Evolutionary conservation across 2,329 filamentous ascomycete species (phyloP), one percentile per base, ranked within the genome.

Genomic region (Aspergillus oerlinghausenensis): DNA sequence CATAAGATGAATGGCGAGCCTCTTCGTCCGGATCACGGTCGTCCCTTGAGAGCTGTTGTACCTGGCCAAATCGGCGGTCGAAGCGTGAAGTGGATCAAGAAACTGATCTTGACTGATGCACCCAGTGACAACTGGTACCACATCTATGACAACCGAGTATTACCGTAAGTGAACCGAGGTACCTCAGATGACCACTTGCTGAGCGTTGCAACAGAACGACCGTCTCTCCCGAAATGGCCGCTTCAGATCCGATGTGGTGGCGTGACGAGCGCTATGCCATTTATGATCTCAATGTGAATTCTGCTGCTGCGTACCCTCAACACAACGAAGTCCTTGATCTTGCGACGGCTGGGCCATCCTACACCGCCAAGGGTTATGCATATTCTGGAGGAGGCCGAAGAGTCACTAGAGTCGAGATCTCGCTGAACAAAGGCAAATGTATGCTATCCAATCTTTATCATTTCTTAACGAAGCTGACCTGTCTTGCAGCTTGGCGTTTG

Each of bases 111-210:
- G 51, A 93, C 91, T 0, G 83, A 86, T 9, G 79, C 81, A 25
- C 91, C 92, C 0, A 96, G 91, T 68, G 88, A 93, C 60, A 96
- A 95, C 68, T 96, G 91, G 90, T 96, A 96, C 67, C 92, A 97
- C 72, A 91, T 95, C 60, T 92, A 94, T 73, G 92, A 97, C 71
- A 97, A 97, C 70, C 81, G 91, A 57, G 91, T 97, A 1, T 76
- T 97, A 42, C 92, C 92, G 62, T 81, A 65, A 67, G 78, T 74
- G 9, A 11, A 4, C 11, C 49, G 19, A 3, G 3, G 3, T 3
- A 43, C 8, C 2, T 10, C 25, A 19, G 4, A 17, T 42, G 3
- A 23, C 49, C 11, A 25, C 8, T 8, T 55, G 32, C n/a, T 58
- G 61, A 25, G 60, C 58, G 58, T 5, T 32, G 9, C 3, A 4